These are phyloP conservation scores for Oryza glumipatula DNA, from an alignment of 176 grass and related monocot genomes.

Conservation along the genomic window DNA sequence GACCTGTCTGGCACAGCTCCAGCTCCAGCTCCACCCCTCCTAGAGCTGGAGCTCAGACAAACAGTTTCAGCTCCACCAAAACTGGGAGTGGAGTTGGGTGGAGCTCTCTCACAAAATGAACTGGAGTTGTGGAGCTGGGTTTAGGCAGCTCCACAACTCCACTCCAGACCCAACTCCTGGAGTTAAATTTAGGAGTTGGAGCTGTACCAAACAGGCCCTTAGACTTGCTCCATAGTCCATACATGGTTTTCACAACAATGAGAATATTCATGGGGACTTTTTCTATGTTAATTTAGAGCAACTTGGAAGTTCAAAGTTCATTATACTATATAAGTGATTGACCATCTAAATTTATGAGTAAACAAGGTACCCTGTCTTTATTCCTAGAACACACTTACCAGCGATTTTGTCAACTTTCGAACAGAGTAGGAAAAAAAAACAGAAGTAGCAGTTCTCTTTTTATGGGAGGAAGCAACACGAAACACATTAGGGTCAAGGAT, in stretches of 20 bases:
- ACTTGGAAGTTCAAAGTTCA: neutral
- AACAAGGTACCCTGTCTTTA: neutral
- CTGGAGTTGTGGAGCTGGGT: too few relatives aligned
- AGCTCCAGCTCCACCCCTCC: too few relatives aligned
- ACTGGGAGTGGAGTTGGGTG: too few relatives aligned
- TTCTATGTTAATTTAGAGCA: neutral
- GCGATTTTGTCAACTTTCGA: neutral
- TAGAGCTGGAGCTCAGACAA: too few relatives aligned
- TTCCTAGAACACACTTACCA: neutral
- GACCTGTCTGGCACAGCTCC: too few relatives aligned
- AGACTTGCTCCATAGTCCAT: conserved; percentile 5
- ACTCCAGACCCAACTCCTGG: too few relatives aligned
- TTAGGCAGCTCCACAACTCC: too few relatives aligned
- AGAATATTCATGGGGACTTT: neutral
- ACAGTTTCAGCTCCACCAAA: too few relatives aligned
- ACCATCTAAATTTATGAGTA: neutral
- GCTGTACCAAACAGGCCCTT: too few relatives aligned
- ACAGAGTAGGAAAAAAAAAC: neutral
- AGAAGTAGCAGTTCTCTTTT: neutral
- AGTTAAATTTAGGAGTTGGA: too few relatives aligned
- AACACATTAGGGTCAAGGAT: neutral
- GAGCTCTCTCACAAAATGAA: too few relatives aligned
- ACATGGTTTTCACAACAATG: neutral
- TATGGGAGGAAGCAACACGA: neutral
- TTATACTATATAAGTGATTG: neutral